Evolutionary conservation across 2,329 filamentous ascomycete species (phyloP).

Genomic region (Berkeleyomyces basicola): DNA sequence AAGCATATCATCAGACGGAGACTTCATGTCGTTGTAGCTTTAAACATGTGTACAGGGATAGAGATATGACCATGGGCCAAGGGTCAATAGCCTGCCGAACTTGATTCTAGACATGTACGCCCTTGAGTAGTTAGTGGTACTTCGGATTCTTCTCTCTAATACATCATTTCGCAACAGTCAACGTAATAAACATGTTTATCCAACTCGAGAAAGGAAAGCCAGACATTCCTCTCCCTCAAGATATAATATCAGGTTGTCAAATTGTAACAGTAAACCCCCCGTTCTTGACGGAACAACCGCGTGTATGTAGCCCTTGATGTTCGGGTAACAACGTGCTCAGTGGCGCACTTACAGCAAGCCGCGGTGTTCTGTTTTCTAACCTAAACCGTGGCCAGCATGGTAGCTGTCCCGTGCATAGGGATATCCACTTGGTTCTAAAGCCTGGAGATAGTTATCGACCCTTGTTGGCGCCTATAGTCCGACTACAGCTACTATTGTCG

Average conservation of each 20-base stretch:
- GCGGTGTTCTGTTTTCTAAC: conserved; percentile 4
- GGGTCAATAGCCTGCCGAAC: too few species aligned
- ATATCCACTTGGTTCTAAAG: background rate
- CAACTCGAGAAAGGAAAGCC: background rate
- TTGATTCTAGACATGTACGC: too few species aligned
- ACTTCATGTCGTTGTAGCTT: too few species aligned
- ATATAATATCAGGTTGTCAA: background rate
- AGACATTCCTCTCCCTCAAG: background rate
- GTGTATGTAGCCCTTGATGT: background rate
- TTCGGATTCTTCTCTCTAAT: background rate
- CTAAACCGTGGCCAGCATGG: background rate
- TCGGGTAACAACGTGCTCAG: background rate
- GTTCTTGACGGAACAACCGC: background rate
- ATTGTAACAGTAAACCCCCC: background rate
- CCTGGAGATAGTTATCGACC: background rate
- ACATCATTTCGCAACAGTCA: background rate
- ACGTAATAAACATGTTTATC: background rate
- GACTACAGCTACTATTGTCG: background rate
- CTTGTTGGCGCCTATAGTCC: too few species aligned
- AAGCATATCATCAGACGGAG: too few species aligned
- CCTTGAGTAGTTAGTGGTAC: too few species aligned
- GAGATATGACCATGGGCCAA: too few species aligned
- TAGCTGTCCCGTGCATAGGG: conserved; percentile 6
- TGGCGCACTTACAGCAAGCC: background rate
- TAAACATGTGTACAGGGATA: too few species aligned